These are phyloP conservation scores for Calonectria ilicicola DNA, from an alignment of 2,329 filamentous ascomycete species.

Conservation along the genomic window DNA sequence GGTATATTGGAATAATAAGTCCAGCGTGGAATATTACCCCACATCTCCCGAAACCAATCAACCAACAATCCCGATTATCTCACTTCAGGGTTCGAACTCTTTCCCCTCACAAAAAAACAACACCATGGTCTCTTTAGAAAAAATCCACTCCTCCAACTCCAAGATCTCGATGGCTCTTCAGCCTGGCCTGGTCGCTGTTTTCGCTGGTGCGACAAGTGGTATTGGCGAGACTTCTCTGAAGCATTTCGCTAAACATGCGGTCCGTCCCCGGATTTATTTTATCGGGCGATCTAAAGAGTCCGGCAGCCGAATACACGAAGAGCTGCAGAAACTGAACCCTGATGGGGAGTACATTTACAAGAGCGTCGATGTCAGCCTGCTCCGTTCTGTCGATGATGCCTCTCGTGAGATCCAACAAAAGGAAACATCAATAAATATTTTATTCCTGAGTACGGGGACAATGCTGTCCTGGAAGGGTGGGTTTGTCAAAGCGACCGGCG, in stretches of 20 bases:
- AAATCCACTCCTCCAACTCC: background rate
- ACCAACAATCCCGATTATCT: background rate
- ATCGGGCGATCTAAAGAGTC: background rate
- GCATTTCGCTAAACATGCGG: background rate
- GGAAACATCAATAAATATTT: conserved; percentile 1
- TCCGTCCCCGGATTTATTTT: background rate
- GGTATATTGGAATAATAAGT: no score
- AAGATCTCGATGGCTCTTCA: background rate
- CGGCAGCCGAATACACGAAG: background rate
- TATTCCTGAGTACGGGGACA: conserved; percentile 7
- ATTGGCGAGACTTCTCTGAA: background rate
- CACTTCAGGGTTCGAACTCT: background rate
- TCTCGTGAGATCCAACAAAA: conserved; percentile 9
- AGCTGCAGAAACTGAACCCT: background rate
- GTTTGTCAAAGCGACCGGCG: background rate
- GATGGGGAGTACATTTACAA: conserved; percentile 1
- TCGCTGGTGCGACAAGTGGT: background rate
- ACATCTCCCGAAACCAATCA: background rate
- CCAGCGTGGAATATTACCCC: background rate
- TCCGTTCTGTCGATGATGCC: background rate
- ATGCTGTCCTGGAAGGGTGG: background rate
- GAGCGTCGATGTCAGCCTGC: background rate
- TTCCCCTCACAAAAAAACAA: background rate
- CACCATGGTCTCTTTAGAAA: background rate
- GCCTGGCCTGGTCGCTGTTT: background rate